These are phyloP conservation scores for Moniliella sp. DNA, from an alignment of 1,284 basidiomycete genomes.

Conservation along the genomic window DNA sequence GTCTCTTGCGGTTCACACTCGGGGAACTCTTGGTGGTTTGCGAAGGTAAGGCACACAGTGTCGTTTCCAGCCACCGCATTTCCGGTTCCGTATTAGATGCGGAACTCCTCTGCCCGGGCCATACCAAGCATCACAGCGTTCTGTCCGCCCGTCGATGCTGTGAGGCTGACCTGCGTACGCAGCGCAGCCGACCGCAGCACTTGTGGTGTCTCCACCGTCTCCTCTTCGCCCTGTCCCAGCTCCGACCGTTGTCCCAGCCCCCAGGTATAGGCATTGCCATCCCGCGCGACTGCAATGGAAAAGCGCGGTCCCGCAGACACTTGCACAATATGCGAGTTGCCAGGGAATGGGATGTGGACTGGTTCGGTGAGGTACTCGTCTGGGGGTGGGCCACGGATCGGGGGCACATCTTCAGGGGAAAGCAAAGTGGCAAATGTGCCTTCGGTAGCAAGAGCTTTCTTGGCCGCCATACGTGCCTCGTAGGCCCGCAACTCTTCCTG, in stretches of 20 bases:
- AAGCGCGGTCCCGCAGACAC: conserved; percentile 59
- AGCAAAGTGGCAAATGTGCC: conserved; percentile 12
- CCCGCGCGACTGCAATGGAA: conserved; percentile 56
- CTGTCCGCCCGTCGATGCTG: conserved; percentile 38
- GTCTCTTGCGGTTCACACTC: too few species aligned
- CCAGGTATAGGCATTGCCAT: conserved; percentile 63
- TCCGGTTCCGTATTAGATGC: too few species aligned
- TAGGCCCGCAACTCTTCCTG: conserved; percentile 4
- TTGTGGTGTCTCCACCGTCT: conserved; percentile 44
- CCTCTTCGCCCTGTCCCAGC: conserved; percentile 37
- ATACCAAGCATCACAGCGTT: conserved; percentile 37
- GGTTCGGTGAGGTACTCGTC: conserved; percentile 16
- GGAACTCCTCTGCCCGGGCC: too few species aligned
- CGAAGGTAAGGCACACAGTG: too few species aligned
- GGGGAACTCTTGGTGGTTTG: too few species aligned
- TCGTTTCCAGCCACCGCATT: too few species aligned
- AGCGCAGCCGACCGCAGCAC: conserved; percentile 41
- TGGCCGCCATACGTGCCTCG: conserved; percentile 5
- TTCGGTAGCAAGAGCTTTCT: conserved; percentile 8
- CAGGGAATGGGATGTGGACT: conserved; percentile 24
- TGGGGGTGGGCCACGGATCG: conserved; percentile 6
- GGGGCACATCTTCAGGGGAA: conserved; percentile 4
- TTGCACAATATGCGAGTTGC: conserved; percentile 49
- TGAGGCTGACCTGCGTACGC: conserved; percentile 30
- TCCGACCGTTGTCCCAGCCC: conserved; percentile 48